Base-by-base conservation (phyloP, 2,329 filamentous ascomycete genomes). In the Achaetomium macrosporum region DNA sequence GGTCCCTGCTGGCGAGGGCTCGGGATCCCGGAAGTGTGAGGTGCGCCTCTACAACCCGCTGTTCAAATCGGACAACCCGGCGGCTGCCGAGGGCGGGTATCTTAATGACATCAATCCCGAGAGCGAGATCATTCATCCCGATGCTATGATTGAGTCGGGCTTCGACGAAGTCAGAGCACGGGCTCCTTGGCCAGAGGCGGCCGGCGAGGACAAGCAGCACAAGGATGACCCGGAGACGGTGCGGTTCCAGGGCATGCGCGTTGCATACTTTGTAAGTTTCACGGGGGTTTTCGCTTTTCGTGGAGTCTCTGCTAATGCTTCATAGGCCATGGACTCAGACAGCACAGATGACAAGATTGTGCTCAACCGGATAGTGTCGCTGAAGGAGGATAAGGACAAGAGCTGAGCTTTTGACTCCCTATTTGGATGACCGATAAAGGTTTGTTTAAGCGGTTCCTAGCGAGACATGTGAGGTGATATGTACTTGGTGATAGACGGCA, bases 181-280 rank as follows among this genome's bases (percentile, higher is more conserved):
- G 29, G 89, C 88, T 4, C 90, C 89, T 6, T 95, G 90, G 90
- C 89, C 90, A 2, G 85, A 87, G 68, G 82, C 85, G 42, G 85
- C 82, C 6, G 87, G 87, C 11, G 88, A 90, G 68, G 79, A 82
- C 59, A 73, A 78, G 53, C 46, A 53, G 7, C 79, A 77, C 11
- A 79, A 77, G 60, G 76, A 75, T 11, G 86, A 85, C 1, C 81
- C 82, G 20, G 88, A 89, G 71, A 86, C 78, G 50, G 85, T 96
- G 7, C 78, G 92, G 44, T 97, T 97, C 78, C 92, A 97, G 76
- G 92, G 84, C 2, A 84, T 96, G 77, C 80, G 92, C 25, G 87
- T 92, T 42, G 92, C 86, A 10, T 96, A 95, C 67, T 93, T 93
- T 72, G 77, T 79, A 56, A 75, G 76, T 73, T 36, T 11, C 2